Percentiles rank a stretch among this genome's conserved stretches.
These are phyloP conservation scores for Lolium multiflorum DNA, from an alignment of 176 grass and related monocot genomes.

Conservation along the genomic window DNA sequence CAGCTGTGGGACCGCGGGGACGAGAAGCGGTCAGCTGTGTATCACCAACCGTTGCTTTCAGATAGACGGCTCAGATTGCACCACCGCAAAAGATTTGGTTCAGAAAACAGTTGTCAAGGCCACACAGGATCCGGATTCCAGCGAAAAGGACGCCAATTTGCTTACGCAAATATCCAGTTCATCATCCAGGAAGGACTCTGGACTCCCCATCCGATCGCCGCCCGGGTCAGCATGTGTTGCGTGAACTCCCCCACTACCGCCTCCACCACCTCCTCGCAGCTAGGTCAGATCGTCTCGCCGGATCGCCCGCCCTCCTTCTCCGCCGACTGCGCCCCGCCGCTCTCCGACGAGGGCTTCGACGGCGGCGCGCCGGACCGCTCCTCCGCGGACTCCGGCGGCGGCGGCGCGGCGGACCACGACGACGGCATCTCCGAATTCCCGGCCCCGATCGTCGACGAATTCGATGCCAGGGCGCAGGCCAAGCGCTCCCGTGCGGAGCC, in stretches of 20 bases:
- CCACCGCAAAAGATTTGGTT: not conserved
- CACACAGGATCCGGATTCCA: not conserved
- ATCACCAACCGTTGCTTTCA: not conserved
- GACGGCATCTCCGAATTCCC: slow-evolving; percentile 32
- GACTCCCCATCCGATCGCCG: not conserved
- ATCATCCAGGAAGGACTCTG: not conserved
- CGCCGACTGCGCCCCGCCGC: not conserved
- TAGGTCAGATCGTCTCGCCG: slow-evolving; percentile 42
- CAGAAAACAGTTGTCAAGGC: not conserved
- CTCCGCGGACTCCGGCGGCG: not conserved
- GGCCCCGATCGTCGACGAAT: not conserved
- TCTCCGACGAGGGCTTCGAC: slow-evolving; percentile 24
- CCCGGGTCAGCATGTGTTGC: slow-evolving; percentile 13
- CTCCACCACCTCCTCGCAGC: slow-evolving; percentile 50
- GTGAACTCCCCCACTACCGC: slow-evolving; percentile 23
- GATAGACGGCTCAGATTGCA: not conserved
- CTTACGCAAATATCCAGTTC: not conserved
- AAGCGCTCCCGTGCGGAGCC: slow-evolving; percentile 14
- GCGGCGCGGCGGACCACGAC: not conserved
- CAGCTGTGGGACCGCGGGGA: not conserved
- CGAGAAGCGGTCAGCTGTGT: not conserved
- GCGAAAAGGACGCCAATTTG: not conserved
- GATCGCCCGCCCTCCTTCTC: not conserved
- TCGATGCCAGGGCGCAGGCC: not conserved
- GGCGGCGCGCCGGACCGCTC: not conserved